Percentiles rank a stretch among this genome's conserved stretches.
Evolutionary conservation across 306 rosid genomes (phyloP).

Genomic region (Gleditsia sinensis): DNA sequence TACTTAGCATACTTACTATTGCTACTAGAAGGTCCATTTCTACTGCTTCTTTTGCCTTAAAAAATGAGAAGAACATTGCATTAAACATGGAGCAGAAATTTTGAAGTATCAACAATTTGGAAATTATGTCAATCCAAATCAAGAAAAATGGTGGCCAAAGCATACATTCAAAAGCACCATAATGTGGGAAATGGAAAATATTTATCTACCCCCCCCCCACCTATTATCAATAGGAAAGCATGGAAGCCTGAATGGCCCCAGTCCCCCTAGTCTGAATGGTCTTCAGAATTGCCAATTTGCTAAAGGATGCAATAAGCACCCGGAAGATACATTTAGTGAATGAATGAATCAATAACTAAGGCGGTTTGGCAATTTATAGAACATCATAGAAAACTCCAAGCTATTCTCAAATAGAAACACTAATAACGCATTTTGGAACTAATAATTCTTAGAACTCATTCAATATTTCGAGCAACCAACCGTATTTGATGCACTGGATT

Average conservation of each 20-base stretch:
- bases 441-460: background rate
- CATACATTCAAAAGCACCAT: background rate
- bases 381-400: background rate
- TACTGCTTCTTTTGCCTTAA: too few species aligned
- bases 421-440: background rate
- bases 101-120: background rate
- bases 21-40: background rate
- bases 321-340: background rate
- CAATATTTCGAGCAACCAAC: background rate
- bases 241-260: too few species aligned
- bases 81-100: too few species aligned
- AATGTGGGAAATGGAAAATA: too few species aligned
- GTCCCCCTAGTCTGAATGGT: too few species aligned
- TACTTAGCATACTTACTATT: background rate
- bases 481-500: background rate
- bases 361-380: constrained; percentile 28
- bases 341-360: too few species aligned
- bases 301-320: background rate
- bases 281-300: too few species aligned
- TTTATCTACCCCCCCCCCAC: too few species aligned
- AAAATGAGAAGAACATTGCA: too few species aligned
- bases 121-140: background rate
- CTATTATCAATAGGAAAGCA: too few species aligned
- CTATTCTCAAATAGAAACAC: background rate
- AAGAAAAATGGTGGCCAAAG: background rate